Conservation (phyloP, 2,329 filamentous ascomycete species). For the Arthroderma uncinatum region DNA sequence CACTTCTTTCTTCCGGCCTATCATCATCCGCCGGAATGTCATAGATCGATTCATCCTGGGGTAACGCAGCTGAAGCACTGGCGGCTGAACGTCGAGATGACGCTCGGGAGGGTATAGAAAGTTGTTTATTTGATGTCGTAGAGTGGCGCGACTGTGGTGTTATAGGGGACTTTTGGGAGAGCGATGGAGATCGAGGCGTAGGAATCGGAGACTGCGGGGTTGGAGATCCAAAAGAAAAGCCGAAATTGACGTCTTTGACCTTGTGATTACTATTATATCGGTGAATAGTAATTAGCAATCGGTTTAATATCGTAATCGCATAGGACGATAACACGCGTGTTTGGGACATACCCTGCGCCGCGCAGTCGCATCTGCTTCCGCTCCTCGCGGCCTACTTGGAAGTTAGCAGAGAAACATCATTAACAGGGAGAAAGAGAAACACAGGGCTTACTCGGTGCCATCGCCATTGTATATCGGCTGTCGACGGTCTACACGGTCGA, state of each 20-base stretch:
- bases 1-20: conserved; percentile 14
- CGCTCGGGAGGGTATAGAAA: conserved; percentile 13
- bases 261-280: conserved; percentile 33
- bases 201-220: conserved; percentile 16
- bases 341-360: conserved; percentile 42
- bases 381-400: conserved; percentile 39
- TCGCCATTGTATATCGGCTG: conserved; percentile 14
- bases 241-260: conserved; percentile 40
- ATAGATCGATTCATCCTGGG: conserved; percentile 22
- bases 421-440: not conserved
- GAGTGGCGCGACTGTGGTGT: conserved; percentile 6
- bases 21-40: conserved; percentile 27
- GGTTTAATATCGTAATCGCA: conserved; percentile 18
- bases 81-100: conserved; percentile 16
- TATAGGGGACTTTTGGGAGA: not conserved
- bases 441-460: conserved; percentile 30
- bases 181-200: conserved; percentile 11
- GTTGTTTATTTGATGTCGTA: conserved; percentile 12
- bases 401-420: not conserved
- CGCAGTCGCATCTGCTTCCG: conserved; percentile 47
- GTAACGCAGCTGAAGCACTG: conserved; percentile 21
- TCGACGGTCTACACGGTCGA: not conserved
- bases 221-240: conserved; percentile 37
- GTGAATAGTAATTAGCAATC: conserved; percentile 9
- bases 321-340: conserved; percentile 9